Percentiles rank a stretch among this genome's conserved stretches.
These are phyloP conservation scores for Lachnellula arida DNA, from an alignment of 2,329 filamentous ascomycete species.

Conservation along the genomic window DNA sequence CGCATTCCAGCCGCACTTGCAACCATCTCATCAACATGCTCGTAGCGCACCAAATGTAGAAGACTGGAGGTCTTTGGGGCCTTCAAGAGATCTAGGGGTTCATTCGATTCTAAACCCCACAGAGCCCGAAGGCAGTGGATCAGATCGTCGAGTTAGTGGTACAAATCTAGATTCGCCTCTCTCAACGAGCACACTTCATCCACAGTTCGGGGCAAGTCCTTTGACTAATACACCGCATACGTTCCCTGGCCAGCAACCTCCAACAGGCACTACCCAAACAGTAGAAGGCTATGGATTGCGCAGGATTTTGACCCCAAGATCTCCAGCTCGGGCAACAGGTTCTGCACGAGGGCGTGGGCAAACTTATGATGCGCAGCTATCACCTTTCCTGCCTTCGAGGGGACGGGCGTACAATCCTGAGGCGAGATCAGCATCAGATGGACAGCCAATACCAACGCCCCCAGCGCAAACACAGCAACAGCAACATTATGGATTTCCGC, in stretches of 20 bases:
- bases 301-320: slow-evolving; percentile 30
- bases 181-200: slow-evolving; percentile 13
- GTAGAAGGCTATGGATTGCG: slow-evolving; percentile 20
- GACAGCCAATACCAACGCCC: slow-evolving; percentile 39
- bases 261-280: slow-evolving; percentile 18
- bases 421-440: slow-evolving; percentile 36
- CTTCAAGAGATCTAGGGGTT: slow-evolving; percentile 31
- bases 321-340: slow-evolving; percentile 50
- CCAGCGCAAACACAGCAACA: slow-evolving; percentile 19
- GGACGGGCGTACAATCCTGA: slow-evolving; percentile 40
- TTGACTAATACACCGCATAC: slow-evolving; percentile 16
- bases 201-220: slow-evolving; percentile 26
- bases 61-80: slow-evolving; percentile 23
- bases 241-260: slow-evolving; percentile 20
- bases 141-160: slow-evolving; percentile 20
- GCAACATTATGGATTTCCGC: slow-evolving; percentile 33
- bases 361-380: slow-evolving; percentile 44
- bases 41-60: slow-evolving; percentile 17
- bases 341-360: slow-evolving; percentile 41
- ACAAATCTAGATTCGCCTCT: slow-evolving; percentile 21
- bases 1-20: slow-evolving; percentile 19
- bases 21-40: slow-evolving; percentile 21
- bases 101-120: slow-evolving; percentile 34
- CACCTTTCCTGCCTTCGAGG: slow-evolving; percentile 42
- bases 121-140: slow-evolving; percentile 23